Conservation (phyloP, 2,329 filamentous ascomycete species). For the Geoglossum cookeanum region DNA sequence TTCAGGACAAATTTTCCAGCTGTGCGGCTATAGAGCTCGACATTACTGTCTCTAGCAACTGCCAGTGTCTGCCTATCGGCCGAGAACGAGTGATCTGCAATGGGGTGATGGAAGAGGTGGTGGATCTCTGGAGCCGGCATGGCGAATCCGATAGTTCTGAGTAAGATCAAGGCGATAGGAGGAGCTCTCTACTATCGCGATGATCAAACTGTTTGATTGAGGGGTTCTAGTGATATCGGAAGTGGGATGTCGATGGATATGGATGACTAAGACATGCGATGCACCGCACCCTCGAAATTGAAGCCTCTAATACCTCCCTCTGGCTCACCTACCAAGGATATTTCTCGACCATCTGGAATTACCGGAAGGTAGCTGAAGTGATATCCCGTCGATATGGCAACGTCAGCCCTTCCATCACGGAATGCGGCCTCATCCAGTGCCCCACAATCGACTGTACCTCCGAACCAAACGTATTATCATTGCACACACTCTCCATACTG, state of each 20-base stretch:
- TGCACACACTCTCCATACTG: not conserved
- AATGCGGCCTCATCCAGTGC: slow-evolving; percentile 13
- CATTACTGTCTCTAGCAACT: slow-evolving; percentile 72
- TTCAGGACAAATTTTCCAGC: slow-evolving; percentile 64
- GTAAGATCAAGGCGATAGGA: slow-evolving; percentile 46
- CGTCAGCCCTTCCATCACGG: slow-evolving; percentile 21
- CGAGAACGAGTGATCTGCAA: slow-evolving; percentile 96
- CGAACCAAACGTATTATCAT: slow-evolving; percentile 53
- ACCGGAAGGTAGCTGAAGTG: not conserved
- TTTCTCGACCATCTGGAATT: not conserved
- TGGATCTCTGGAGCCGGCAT: slow-evolving; percentile 86
- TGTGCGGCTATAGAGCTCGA: slow-evolving; percentile 67
- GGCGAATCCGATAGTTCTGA: slow-evolving; percentile 13
- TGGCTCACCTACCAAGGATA: not conserved
- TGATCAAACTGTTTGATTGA: not conserved
- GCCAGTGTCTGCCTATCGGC: slow-evolving; percentile 75
- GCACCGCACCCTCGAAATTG: not conserved
- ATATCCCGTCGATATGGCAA: slow-evolving; percentile 16
- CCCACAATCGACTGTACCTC: slow-evolving; percentile 37
- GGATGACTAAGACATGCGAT: not conserved
- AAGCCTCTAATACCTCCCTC: not conserved
- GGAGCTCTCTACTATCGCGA: slow-evolving; percentile 92
- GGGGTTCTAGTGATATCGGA: not conserved
- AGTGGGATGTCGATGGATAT: not conserved
- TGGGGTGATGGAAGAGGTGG: slow-evolving; percentile 90